Evolutionary conservation across 208 protist species (phyloP), one percentile per base, ranked within the genome.

Genomic region (Zelonia costaricensis): DNA sequence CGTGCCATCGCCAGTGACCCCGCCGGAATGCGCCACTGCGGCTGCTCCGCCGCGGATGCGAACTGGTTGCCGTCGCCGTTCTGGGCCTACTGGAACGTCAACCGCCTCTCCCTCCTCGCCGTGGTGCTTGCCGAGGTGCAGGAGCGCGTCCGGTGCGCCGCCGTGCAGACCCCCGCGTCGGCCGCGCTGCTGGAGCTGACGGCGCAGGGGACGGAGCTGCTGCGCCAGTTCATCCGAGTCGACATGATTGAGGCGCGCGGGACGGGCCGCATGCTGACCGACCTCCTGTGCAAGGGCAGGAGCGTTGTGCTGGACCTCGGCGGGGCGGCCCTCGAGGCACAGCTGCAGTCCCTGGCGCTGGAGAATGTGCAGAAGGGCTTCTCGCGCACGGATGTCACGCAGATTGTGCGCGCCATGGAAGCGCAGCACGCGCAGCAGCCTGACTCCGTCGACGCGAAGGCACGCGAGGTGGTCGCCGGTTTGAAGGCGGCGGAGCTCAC

Each of bases 341-440:
- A 59, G 42, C 51, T 72, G 35, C 66, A 61, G 28, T 40, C 56
- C 7, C 35, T 64, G 16, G 57, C 39, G 46, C 27, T 65, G 57
- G 49, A 49, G 51, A 44, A 72, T 43, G 28, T 40, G 10, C 61
- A 48, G 36, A 38, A 72, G 13, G 66, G 66, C 4, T 72, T 72
- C 27, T 27, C 35, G 8, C 47, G 57, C 2, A 13, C 36, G 2
- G 51, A 52, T 1, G 28, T 72, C 42, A 13, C 31, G 28, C 10
- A 6, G 18, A 61, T 72, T 4, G 57, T 49, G 6, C 23, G 16
- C 10, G 13, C 10, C 16, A 61, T 54, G 28, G 20, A 58, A 31
- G 30, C 8, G 28, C 36, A 22, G 36, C 36, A 31, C 15, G 25
- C 43, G 23, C 4, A 53, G 38, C 16, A 39, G 51, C 16, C 40